Conservation (phyloP, 768 basidiomycete species). For the Crassisporium funariophilum region DNA sequence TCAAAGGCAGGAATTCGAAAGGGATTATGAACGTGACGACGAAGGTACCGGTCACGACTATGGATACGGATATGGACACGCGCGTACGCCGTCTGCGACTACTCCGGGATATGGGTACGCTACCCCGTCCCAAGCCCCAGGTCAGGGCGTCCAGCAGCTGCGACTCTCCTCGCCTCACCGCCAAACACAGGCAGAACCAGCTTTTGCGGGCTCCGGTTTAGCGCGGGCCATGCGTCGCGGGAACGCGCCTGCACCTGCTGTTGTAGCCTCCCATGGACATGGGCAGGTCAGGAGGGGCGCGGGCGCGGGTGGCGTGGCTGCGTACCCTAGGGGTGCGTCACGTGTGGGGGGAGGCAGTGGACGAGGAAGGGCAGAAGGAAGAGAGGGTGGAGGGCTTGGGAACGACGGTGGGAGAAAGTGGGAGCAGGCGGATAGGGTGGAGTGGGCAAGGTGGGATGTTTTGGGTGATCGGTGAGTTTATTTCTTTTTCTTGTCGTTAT, state of each 20-base stretch:
- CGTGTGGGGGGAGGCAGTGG: neutral
- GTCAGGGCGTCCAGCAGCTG: constrained; percentile 1
- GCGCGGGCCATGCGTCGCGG: neutral
- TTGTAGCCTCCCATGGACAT: constrained; percentile 11
- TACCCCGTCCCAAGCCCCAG: neutral
- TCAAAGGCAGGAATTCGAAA: constrained; percentile 24
- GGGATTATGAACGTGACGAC: constrained; percentile 24
- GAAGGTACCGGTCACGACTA: constrained; percentile 10
- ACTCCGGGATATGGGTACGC: no score
- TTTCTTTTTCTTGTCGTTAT: neutral
- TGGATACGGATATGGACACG: constrained; percentile 7
- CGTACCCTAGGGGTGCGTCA: neutral
- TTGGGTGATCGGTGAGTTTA: constrained; percentile 20
- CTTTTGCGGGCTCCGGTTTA: neutral
- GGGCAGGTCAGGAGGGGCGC: constrained; percentile 24
- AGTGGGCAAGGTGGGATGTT: constrained; percentile 50
- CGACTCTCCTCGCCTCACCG: neutral
- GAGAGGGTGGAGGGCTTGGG: no score
- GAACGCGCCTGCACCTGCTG: neutral
- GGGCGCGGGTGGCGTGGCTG: constrained; percentile 7
- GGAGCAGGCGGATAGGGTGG: constrained; percentile 33
- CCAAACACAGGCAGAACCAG: neutral
- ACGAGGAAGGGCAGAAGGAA: neutral
- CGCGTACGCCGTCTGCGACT: no score
- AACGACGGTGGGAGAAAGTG: no score